phyloP scores from a whole-genome alignment of 495 filamentous ascomycete species.

The Daldinia bambusicola region DNA sequence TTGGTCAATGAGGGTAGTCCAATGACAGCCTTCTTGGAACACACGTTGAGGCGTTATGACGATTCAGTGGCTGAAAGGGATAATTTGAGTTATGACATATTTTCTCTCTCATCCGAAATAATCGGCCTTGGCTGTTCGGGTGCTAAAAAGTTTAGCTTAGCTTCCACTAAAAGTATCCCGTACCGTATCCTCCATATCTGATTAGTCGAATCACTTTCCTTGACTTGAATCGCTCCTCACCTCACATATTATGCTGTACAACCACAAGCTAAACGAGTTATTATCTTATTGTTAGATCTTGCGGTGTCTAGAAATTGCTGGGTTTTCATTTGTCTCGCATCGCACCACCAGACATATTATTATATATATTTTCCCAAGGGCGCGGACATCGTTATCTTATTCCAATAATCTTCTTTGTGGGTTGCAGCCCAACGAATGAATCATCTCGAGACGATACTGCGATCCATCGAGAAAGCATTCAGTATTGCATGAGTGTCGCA shows the following conservation, averaged over 20 bases:
- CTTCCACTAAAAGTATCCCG: background rate
- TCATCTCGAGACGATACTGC: background rate
- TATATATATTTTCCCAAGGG: conserved; percentile 11
- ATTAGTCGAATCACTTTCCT: conserved; percentile 22
- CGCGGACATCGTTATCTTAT: conserved; percentile 14
- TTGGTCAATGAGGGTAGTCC: conserved; percentile 32
- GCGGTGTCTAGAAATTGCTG: conserved; percentile 30
- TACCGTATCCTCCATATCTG: conserved; percentile 7
- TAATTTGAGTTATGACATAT: conserved; percentile 23
- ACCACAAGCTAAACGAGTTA: conserved; percentile 31
- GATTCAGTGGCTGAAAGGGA: conserved; percentile 40
- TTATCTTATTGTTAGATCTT: conserved; percentile 36
- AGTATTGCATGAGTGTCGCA: conserved; percentile 19
- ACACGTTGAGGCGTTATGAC: conserved; percentile 43
- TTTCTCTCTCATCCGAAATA: conserved; percentile 24
- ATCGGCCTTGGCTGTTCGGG: conserved; percentile 1
- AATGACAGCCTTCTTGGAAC: conserved; percentile 35
- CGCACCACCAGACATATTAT: background rate
- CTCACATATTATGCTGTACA: conserved; percentile 27
- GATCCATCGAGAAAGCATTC: conserved; percentile 9
- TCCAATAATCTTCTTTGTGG: conserved; percentile 1
- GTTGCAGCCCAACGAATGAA: conserved; percentile 36
- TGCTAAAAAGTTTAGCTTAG: conserved; percentile 7
- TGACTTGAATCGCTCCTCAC: conserved; percentile 12
- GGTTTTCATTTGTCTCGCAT: conserved; percentile 26